Base-by-base conservation (phyloP, 306 rosid species). In the Delonix regia region DNA sequence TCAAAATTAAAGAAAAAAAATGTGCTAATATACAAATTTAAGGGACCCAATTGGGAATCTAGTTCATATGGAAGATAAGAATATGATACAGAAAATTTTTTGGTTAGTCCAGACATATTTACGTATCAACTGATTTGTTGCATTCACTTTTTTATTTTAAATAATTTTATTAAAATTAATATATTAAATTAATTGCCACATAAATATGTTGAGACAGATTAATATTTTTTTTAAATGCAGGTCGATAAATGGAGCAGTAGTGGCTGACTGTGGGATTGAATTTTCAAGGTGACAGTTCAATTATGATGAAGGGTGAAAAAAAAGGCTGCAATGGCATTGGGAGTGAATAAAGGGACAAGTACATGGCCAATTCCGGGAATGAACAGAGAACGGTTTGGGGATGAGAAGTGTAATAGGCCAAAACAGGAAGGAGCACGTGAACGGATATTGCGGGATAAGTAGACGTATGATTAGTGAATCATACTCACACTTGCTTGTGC, bases 361-460 rank as follows among this genome's bases (percentile, higher is more conserved):
- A 84, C 74, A 22, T 2, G 71, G 30, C 33, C 13, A 66, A 11
- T 66, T 64, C n/a, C 21, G 71, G 71, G 71, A 66, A 39, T 38
- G 22, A 42, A 76, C 73, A 87, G 77, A 78, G 80, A 49, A 41
- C 74, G 45, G 79, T 78, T 73, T 25, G 45, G 70, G 4, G 60
- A 56, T 55, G 65, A 61, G 28, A 68, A 39, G 53, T 55, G 14
- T 52, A 82, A 70, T 48, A 59, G 59, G 57, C 84, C 76, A 84
- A 84, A 66, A 72, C 38, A 3, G 13, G 19, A 24, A 39, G 33
- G 14, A 34, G 61, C 94, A 83, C 85, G 87, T 83, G 96, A 90
- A 80, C 88, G 89, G 90, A 88, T 87, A 74, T 80, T 63, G 84
- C 83, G 85, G 91, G 82, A 89, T 89, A 78, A 86, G 85, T 82